Percentiles rank a stretch among this genome's conserved stretches.
These are phyloP conservation scores for Leccinum imitatum DNA, from an alignment of 768 basidiomycete species.

Conservation along the genomic window DNA sequence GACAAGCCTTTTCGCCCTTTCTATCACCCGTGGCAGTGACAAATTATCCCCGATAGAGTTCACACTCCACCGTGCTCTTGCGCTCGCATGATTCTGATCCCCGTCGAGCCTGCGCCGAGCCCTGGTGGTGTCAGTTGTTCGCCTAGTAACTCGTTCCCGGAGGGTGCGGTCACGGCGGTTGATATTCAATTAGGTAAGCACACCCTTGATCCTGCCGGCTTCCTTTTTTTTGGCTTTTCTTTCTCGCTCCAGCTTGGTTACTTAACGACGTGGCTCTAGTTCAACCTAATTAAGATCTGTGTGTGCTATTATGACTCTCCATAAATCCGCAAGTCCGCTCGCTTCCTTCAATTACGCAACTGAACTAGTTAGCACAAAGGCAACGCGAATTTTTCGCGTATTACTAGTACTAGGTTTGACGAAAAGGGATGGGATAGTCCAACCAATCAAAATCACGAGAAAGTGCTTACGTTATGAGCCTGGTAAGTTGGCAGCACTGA, in stretches of 20 bases:
- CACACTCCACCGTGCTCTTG: conserved; percentile 1
- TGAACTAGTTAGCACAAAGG: not conserved
- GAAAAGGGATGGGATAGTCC: not conserved
- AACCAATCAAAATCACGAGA: not conserved
- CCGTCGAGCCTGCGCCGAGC: conserved; percentile 26
- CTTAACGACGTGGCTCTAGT: conserved; percentile 16
- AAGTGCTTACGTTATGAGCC: not conserved
- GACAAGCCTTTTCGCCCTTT: conserved; percentile 7
- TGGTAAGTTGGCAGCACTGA: conserved; percentile 10
- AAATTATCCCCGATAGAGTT: conserved; percentile 15
- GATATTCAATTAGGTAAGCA: conserved; percentile 26
- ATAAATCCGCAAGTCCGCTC: conserved; percentile 8
- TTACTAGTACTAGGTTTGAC: not conserved
- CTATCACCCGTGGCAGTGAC: conserved; percentile 4
- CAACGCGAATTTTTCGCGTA: not conserved
- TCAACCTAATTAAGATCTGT: conserved; percentile 13
- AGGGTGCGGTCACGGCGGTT: not conserved
- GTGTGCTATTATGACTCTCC: conserved; percentile 10
- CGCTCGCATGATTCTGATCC: conserved; percentile 11
- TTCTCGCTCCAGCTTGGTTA: conserved; percentile 15
- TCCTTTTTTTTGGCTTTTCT: conserved; percentile 30
- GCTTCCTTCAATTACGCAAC: conserved; percentile 16
- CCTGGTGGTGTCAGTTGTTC: conserved; percentile 19
- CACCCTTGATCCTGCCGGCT: conserved; percentile 3
- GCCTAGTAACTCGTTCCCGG: conserved; percentile 13